phyloP scores from a whole-genome alignment of 1,139 yeast genomes.

The Geotrichum restrictum region DNA sequence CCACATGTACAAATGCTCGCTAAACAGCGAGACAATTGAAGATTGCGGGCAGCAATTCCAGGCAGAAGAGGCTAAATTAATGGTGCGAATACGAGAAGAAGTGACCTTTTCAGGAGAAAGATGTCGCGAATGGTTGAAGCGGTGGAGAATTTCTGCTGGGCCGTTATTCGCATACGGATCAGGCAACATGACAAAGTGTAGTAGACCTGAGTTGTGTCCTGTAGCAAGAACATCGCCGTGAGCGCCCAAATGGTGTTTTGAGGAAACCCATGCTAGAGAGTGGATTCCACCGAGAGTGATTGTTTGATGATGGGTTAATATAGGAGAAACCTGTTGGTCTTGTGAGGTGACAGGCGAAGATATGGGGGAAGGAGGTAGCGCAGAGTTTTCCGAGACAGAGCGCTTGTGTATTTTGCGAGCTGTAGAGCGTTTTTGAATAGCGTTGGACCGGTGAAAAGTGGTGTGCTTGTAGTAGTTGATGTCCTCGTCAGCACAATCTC shows the following conservation, averaged over 20 bases:
- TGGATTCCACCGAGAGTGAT: conserved; percentile 66
- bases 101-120: conserved; percentile 34
- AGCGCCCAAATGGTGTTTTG: conserved; percentile 36
- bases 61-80: conserved; percentile 39
- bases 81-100: conserved; percentile 39
- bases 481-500: neutral
- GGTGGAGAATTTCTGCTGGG: conserved; percentile 66
- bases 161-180: conserved; percentile 45
- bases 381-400: conserved; percentile 14
- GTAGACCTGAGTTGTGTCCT: conserved; percentile 68
- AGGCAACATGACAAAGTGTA: conserved; percentile 67
- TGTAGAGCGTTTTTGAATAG: neutral
- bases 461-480: conserved; percentile 3
- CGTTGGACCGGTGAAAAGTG: neutral
- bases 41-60: conserved; percentile 46
- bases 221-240: conserved; percentile 49
- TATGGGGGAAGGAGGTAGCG: neutral
- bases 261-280: conserved; percentile 59
- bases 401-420: conserved; percentile 25
- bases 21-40: conserved; percentile 55
- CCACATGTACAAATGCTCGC: conserved; percentile 68
- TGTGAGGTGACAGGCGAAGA: neutral
- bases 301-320: conserved; percentile 69
- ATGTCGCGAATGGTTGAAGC: conserved; percentile 71
- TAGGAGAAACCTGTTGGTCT: conserved; percentile 26